Base-by-base conservation (phyloP, 768 basidiomycete species). In the Russula dissimulans region DNA sequence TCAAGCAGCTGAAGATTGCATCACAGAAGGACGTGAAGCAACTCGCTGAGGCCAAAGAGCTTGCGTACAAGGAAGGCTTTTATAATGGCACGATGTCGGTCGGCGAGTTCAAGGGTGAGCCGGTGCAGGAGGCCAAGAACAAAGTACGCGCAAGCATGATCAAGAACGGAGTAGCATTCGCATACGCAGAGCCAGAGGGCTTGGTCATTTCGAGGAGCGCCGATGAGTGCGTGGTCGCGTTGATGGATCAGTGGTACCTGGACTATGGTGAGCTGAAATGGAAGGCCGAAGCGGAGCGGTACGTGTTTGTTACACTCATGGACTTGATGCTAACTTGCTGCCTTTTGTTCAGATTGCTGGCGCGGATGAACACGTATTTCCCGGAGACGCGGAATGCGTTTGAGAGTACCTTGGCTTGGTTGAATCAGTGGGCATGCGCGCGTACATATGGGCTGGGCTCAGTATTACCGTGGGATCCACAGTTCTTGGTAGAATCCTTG, bases 371-470 rank as follows among this genome's bases (percentile, higher is more conserved):
- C 72, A 86, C 91, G 4, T 97, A 93, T 77, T 83, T 84, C 34
- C 70, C 78, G n/a, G 97, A 98, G 76, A 97, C 95, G 1, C 83
- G 95, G 34, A 85, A 99, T 74, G 82, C 80, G 2, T 98, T 98
- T 69, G 91, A 97, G 73, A 86, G 84, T 64, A 91, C 90, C 7
- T 77, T 99, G 69, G 87, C 83, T 52, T 99, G 97, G 97, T 76
- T 99, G 75, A 93, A 93, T 69, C 82, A 99, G 72, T 99, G 97
- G 97, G 97, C 97, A 2, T 99, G 97, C 72, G 95, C 97, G n/a
- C 82, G 97, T 42, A 92, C 91, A 5, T 98, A 95, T 71, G 97
- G 97, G 56, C 78, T 99, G 67, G 97, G 97, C 18, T 93, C 95
- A 3, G 88, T 89, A 68, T 76, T 99, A 60, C 97, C 97, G 3